Conservation (phyloP, 805 yeast species). For the Lipomyces lipofer region DNA sequence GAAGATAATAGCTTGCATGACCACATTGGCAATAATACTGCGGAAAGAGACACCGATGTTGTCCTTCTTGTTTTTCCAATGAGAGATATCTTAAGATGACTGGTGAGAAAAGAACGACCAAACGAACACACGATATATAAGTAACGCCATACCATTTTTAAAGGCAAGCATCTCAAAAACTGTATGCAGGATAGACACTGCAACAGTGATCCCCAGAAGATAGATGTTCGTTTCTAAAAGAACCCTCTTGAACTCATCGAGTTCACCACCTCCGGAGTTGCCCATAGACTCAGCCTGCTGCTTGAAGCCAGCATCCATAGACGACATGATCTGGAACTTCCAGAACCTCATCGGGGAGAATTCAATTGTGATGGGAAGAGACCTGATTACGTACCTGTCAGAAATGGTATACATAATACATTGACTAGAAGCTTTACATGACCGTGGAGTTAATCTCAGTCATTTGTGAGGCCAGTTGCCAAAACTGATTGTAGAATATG, state of each 20-base stretch:
- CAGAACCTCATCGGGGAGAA: conserved; percentile 37
- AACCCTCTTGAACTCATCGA: conserved; percentile 43
- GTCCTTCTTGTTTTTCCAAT: conserved; percentile 46
- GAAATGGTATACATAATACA: background rate
- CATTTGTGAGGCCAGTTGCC: conserved; percentile 45
- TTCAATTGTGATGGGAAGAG: conserved; percentile 38
- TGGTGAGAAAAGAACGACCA: too few relatives aligned
- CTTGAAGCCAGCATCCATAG: conserved; percentile 38
- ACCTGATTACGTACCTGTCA: background rate
- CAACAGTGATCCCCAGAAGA: conserved; percentile 39
- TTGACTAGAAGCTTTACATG: conserved; percentile 2
- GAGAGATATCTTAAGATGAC: conserved; percentile 44
- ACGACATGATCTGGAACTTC: conserved; percentile 40
- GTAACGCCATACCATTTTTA: conserved; percentile 35
- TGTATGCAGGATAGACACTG: conserved; percentile 43
- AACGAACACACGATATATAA: too few relatives aligned
- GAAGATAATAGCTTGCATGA: conserved; percentile 45
- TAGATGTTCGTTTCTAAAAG: conserved; percentile 44
- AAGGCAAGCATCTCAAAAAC: conserved; percentile 46
- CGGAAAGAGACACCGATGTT: conserved; percentile 46
- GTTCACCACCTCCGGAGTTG: conserved; percentile 39
- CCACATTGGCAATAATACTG: conserved; percentile 44
- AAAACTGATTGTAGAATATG: conserved; percentile 44
- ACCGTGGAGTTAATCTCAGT: conserved; percentile 38
- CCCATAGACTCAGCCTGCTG: conserved; percentile 36